A percentile compares a stretch with the other conserved stretches of the same genome.
Conservation (phyloP, 1,139 yeast species). For the Pichiaceae sp. region DNA sequence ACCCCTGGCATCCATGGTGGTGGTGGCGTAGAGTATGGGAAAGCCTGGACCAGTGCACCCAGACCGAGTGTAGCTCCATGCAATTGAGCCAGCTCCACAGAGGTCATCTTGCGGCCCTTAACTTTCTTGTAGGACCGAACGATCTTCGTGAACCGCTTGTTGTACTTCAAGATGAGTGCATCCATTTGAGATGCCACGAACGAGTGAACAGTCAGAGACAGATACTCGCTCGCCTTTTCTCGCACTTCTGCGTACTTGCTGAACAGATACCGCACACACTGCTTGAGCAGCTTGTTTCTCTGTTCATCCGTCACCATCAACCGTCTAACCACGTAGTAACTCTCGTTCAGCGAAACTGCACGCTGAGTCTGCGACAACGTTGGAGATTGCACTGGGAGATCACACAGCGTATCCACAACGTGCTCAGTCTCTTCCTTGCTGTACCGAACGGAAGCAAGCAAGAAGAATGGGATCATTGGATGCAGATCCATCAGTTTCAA, state of each 20-base stretch:
- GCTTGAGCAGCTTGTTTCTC: constrained; percentile 40
- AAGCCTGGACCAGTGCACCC: constrained; percentile 84
- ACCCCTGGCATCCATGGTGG: constrained; percentile 84
- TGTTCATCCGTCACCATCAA: constrained; percentile 45
- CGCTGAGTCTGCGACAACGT: constrained; percentile 65
- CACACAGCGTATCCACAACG: constrained; percentile 45
- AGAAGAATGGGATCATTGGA: constrained; percentile 14
- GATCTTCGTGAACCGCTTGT: constrained; percentile 29
- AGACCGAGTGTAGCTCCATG: constrained; percentile 90
- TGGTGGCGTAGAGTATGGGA: constrained; percentile 86
- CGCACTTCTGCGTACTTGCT: constrained; percentile 71
- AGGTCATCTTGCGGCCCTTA: constrained; percentile 22
- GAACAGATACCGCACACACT: constrained; percentile 46
- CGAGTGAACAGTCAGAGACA: constrained; percentile 77
- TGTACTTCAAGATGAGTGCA: constrained; percentile 27
- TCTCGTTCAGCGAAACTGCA: constrained; percentile 64
- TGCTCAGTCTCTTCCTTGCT: constrained; percentile 19
- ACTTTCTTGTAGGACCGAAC: constrained; percentile 26
- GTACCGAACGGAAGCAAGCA: constrained; percentile 19
- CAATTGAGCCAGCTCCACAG: constrained; percentile 34
- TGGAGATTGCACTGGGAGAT: constrained; percentile 32
- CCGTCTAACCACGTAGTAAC: constrained; percentile 66
- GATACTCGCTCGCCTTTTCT: constrained; percentile 63
- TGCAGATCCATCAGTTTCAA: constrained; percentile 60
- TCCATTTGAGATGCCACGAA: constrained; percentile 53